phyloP scores from a whole-genome alignment of 169 alveolate species.

The Plasmodium ovale region DNA sequence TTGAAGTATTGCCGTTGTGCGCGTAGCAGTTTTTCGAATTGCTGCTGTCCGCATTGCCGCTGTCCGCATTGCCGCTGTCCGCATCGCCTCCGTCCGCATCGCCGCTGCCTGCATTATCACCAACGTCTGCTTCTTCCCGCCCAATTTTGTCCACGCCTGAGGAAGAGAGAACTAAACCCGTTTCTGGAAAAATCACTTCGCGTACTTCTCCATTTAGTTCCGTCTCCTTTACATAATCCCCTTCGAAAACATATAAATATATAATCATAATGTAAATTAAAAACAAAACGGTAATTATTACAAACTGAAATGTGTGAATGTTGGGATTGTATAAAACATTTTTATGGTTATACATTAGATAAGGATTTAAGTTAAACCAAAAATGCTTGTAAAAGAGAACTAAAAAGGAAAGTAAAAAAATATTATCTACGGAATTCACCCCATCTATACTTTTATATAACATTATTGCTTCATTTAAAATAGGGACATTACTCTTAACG shows the following conservation, averaged over 20 bases:
- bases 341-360: constrained; percentile 20
- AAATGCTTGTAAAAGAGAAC: constrained; percentile 45
- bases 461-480: neutral
- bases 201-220: too few relatives aligned
- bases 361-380: constrained; percentile 9
- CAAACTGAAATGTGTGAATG: constrained; percentile 51
- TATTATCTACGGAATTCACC: constrained; percentile 9
- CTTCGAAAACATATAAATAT: constrained; percentile 48
- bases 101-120: too few relatives aligned
- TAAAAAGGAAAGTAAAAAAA: constrained; percentile 41
- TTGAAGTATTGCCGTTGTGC: too few relatives aligned
- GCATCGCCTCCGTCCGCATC: too few relatives aligned
- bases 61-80: too few relatives aligned
- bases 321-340: constrained; percentile 56
- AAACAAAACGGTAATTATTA: constrained; percentile 21
- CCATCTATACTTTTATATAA: constrained; percentile 2
- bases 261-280: constrained; percentile 39
- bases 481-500: neutral
- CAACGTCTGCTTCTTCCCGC: too few relatives aligned
- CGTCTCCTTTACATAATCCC: too few relatives aligned
- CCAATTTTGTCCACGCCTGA: too few relatives aligned
- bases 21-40: too few relatives aligned
- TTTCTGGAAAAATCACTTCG: too few relatives aligned
- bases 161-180: too few relatives aligned
- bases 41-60: too few relatives aligned